A percentile compares a stretch with the other conserved stretches of the same genome.
Evolutionary conservation across 257 asterid species (phyloP).

Genomic region (Gentiana straminea): DNA sequence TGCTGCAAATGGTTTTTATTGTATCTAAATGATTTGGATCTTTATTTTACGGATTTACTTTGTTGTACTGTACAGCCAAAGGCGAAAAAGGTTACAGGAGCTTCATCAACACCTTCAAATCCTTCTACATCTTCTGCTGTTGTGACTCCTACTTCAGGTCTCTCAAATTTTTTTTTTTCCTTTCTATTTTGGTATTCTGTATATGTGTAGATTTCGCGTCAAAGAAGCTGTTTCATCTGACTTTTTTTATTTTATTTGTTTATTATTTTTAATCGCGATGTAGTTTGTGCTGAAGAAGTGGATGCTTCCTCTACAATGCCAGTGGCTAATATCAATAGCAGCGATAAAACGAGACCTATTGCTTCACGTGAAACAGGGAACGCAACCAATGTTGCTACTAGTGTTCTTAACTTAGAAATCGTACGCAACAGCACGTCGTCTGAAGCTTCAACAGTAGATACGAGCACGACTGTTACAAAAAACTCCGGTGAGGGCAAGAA

Average conservation of each 20-base stretch:
- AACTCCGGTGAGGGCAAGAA: constrained; percentile 18
- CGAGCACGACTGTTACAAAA: constrained; percentile 13
- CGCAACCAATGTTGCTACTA: constrained; percentile 5
- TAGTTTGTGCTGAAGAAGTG: constrained; percentile 65
- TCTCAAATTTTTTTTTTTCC: constrained; percentile 7
- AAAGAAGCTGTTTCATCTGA: too few species aligned
- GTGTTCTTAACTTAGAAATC: constrained; percentile 15
- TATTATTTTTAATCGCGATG: constrained; percentile 2
- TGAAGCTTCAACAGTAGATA: constrained; percentile 17
- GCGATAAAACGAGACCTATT: constrained; percentile 17
- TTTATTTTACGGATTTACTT: too few species aligned
- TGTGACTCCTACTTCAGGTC: constrained; percentile 45
- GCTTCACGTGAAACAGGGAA: constrained; percentile 23
- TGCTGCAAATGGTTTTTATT: too few species aligned
- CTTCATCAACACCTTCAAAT: constrained; percentile 34
- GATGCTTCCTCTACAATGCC: constrained; percentile 27
- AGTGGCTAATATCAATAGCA: constrained; percentile 14
- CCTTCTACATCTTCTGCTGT: constrained; percentile 28
- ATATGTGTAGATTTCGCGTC: neutral
- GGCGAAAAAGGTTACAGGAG: constrained; percentile 58
- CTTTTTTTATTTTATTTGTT: neutral
- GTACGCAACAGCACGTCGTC: constrained; percentile 6
- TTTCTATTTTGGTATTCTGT: neutral
- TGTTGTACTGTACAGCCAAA: constrained; percentile 42
- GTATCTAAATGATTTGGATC: too few species aligned